phyloP scores from a whole-genome alignment of 176 grass and related monocot species.

The Thinopyrum elongatum region DNA sequence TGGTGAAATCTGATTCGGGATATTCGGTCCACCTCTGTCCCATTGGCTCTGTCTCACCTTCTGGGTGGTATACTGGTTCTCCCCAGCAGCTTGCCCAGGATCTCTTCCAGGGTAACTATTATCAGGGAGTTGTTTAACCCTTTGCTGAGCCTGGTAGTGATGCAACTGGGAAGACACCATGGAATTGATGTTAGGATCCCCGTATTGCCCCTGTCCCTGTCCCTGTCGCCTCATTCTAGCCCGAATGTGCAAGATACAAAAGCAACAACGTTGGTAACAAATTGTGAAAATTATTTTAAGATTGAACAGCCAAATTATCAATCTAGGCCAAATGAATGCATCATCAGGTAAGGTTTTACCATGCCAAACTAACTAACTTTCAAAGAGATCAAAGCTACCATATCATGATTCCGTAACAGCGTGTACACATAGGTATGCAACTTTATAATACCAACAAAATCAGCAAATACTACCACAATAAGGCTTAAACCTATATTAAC shows the following conservation, averaged over 20 bases:
- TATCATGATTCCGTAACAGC: not conserved
- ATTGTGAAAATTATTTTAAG: not conserved
- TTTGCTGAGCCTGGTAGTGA: slow-evolving; percentile 62
- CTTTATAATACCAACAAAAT: not conserved
- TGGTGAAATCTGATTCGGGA: slow-evolving; percentile 32
- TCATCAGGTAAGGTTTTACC: not conserved
- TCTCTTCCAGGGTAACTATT: slow-evolving; percentile 56
- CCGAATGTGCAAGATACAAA: slow-evolving; percentile 9
- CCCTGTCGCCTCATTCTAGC: slow-evolving; percentile 61
- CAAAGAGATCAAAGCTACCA: not conserved
- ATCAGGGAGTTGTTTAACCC: slow-evolving; percentile 51
- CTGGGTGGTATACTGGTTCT: slow-evolving; percentile 41
- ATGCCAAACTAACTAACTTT: not conserved
- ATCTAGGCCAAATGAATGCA: not conserved
- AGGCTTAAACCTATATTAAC: not conserved
- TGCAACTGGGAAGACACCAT: slow-evolving; percentile 60
- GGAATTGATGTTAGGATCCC: slow-evolving; percentile 49
- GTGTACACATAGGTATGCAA: not conserved
- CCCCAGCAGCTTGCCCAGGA: slow-evolving; percentile 40
- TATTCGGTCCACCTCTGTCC: slow-evolving; percentile 58
- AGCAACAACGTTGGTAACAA: not conserved
- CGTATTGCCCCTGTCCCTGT: slow-evolving; percentile 33
- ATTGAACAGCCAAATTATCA: not conserved
- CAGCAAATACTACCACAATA: not conserved
- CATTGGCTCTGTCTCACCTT: slow-evolving; percentile 71